A percentile compares a stretch with the other conserved stretches of the same genome.
Conservation (phyloP, 306 rosid genomes). For the Datisca glomerata region DNA sequence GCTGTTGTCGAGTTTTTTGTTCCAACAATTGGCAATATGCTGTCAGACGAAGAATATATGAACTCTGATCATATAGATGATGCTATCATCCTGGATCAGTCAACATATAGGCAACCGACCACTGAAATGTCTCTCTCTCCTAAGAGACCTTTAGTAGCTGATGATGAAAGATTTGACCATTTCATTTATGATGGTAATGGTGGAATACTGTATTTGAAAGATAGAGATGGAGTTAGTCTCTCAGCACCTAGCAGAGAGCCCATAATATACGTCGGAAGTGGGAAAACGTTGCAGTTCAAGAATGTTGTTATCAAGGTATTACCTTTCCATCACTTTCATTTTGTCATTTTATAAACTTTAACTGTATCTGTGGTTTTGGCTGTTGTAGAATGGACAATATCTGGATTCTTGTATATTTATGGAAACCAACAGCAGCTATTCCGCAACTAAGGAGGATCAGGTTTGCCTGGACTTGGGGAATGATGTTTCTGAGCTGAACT, state of each 20-base stretch:
- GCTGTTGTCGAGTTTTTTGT: constrained; percentile 89
- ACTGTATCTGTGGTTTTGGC: constrained; percentile 9
- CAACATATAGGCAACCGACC: constrained; percentile 61
- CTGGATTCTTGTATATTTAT: constrained; percentile 87
- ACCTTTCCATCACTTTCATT: constrained; percentile 2
- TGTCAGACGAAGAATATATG: constrained; percentile 44
- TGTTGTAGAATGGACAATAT: constrained; percentile 51
- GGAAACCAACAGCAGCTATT: constrained; percentile 85
- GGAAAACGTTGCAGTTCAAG: constrained; percentile 86
- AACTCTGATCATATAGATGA: constrained; percentile 30
- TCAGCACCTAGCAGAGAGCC: constrained; percentile 50
- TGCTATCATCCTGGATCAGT: constrained; percentile 50
- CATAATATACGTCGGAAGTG: constrained; percentile 69
- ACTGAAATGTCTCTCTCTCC: constrained; percentile 65
- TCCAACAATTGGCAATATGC: constrained; percentile 57
- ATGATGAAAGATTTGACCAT: constrained; percentile 57
- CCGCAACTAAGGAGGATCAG: constrained; percentile 48
- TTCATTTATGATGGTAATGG: constrained; percentile 87
- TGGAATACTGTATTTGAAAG: constrained; percentile 57
- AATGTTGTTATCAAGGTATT: constrained; percentile 75
- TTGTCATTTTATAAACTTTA: constrained; percentile 2
- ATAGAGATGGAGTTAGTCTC: constrained; percentile 45
- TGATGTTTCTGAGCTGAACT: constrained; percentile 21
- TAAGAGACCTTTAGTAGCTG: constrained; percentile 63
- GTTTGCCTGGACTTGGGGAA: constrained; percentile 48